Percentiles rank a stretch among this genome's conserved stretches.
Evolutionary conservation across 371 early-diverging fungal genomes (phyloP).

Genomic region (Mortierella sp.): DNA sequence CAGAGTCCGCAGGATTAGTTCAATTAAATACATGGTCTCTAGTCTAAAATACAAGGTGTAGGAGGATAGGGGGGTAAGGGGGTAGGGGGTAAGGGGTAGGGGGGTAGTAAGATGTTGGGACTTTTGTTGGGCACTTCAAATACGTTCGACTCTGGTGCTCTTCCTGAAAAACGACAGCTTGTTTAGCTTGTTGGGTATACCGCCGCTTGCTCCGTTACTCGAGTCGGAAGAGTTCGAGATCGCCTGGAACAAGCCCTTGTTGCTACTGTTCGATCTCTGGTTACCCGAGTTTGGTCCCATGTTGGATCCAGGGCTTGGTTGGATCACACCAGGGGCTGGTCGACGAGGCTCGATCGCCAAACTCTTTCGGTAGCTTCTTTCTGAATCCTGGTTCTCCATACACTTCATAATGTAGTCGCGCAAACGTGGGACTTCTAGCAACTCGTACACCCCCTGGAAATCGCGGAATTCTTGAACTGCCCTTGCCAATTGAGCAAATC

Average conservation of each 20-base stretch:
- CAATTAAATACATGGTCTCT: too few relatives aligned
- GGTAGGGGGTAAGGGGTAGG: too few relatives aligned
- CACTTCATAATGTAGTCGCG: conserved; percentile 36
- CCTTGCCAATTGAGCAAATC: conserved; percentile 34
- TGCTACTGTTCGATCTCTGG: conserved; percentile 13
- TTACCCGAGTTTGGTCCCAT: neutral
- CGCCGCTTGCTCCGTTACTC: conserved; percentile 7
- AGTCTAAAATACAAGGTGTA: too few relatives aligned
- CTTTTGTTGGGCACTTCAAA: too few relatives aligned
- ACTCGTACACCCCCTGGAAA: conserved; percentile 38
- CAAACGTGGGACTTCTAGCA: conserved; percentile 40
- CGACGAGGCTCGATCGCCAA: conserved; percentile 46
- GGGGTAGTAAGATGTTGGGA: too few relatives aligned
- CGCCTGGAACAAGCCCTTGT: conserved; percentile 34
- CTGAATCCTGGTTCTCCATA: conserved; percentile 36
- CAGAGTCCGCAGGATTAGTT: too few relatives aligned
- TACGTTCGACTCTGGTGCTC: conserved; percentile 25
- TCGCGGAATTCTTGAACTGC: conserved; percentile 38
- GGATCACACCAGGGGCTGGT: conserved; percentile 3
- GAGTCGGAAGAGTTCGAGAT: conserved; percentile 28
- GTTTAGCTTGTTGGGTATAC: conserved; percentile 27
- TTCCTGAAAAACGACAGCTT: conserved; percentile 45
- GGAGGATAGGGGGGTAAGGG: too few relatives aligned
- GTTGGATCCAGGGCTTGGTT: conserved; percentile 8
- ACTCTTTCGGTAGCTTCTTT: conserved; percentile 39